A percentile compares a stretch with the other conserved stretches of the same genome.
Conservation (phyloP, 2,329 filamentous ascomycete species). For the Penicillium sclerotiorum region DNA sequence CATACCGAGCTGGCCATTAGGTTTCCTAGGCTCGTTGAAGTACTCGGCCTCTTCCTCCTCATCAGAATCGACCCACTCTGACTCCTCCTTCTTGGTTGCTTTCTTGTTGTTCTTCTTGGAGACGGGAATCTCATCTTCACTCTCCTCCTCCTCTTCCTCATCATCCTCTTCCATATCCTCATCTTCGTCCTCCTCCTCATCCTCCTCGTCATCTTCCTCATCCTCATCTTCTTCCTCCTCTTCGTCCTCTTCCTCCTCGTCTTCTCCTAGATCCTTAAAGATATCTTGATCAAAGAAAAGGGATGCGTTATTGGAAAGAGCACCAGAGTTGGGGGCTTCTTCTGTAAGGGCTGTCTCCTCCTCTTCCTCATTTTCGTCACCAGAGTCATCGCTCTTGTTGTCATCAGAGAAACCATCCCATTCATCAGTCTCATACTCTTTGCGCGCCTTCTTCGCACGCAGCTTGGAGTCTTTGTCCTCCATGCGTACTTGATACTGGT, state of each 20-base stretch:
- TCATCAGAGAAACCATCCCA: conserved; percentile 84
- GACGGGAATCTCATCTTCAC: conserved; percentile 16
- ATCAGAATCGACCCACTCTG: conserved; percentile 38
- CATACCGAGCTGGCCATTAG: conserved; percentile 49
- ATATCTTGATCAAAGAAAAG: conserved; percentile 95
- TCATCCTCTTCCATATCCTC: conserved; percentile 22
- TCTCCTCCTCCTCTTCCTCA: conserved; percentile 18
- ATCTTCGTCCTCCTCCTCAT: conserved; percentile 35
- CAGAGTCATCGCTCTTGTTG: conserved; percentile 56
- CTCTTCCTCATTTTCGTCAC: conserved; percentile 53
- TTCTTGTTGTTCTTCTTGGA: conserved; percentile 29
- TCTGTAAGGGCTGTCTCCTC: conserved; percentile 52
- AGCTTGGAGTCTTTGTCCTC: conserved; percentile 82
- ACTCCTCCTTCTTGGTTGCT: conserved; percentile 23
- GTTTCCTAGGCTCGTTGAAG: conserved; percentile 41
- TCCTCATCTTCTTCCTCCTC: conserved; percentile 32
- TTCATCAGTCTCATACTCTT: conserved; percentile 80
- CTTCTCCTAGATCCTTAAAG: conserved; percentile 77
- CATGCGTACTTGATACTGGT: conserved; percentile 78
- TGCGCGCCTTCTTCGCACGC: conserved; percentile 83
- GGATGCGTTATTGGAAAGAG: conserved; percentile 80
- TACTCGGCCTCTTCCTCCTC: conserved; percentile 35
- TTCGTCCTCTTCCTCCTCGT: conserved; percentile 58
- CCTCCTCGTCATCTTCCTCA: conserved; percentile 39
- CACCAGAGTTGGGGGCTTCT: conserved; percentile 38